Evolutionary conservation across 805 yeast species (phyloP), one percentile per base, ranked within the genome.

Genomic region (Saturnispora quitensis): DNA sequence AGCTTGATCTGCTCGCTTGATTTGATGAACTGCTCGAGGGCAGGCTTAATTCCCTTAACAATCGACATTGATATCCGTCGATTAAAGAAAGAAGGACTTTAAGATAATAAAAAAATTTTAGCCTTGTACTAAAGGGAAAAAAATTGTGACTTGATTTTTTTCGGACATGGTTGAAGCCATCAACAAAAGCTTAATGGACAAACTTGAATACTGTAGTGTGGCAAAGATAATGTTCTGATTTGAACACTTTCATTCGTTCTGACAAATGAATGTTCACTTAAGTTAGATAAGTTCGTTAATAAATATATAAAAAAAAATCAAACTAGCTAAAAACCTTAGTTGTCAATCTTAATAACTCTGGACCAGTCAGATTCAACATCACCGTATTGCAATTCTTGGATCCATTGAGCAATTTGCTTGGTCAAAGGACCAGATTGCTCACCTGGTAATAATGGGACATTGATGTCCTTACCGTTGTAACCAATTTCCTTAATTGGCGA

Each of bases 401-500:
- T 86, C 98, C 98, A 91, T 54, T 80, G 72, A 52, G 88, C 85
- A 56, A 93, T 76, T 56, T 80, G 73, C 64, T 79, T 80, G 48
- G 98, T 89, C 65, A 91, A 73, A 56, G 76, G 80, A 63, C 96
- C 96, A 47, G 75, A 73, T 66, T 89, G 84, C 67, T 85, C 81
- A 55, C 95, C 96, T 52, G 77, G 81, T 54, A 82, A 79, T 57
- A 88, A 69, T 55, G 98, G 98, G 47, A 91, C 91, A 5, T 71
- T 57, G 59, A 91, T 88, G 55, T 76, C 78, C 63, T 81, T 68
- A 48, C 84, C 95, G 54, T 77, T 74, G 81, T 82, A 91, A 53
- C 89, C 90, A 64, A 91, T 88, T 62, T 78, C 86, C 69, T 85
- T 82, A 65, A 91, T 89, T 60, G 98, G 98, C 36, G 96, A 82